Evolutionary conservation across 2,329 filamentous ascomycete species (phyloP).

Genomic region (Trichoderma brevicompactum): DNA sequence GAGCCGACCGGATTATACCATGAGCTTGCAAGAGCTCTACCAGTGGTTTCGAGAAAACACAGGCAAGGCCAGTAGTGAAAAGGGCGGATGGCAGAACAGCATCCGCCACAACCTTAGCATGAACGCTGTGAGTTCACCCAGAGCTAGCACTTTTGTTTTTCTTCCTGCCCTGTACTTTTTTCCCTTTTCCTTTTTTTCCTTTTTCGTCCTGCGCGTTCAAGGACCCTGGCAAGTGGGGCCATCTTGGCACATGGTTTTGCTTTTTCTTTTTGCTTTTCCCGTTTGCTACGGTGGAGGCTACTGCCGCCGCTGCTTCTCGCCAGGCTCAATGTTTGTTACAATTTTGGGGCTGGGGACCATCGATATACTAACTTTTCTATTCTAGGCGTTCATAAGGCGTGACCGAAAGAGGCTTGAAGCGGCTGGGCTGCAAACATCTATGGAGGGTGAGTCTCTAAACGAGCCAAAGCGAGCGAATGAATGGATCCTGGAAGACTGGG

Average conservation of each 20-base stretch:
- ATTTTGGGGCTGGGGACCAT: neutral
- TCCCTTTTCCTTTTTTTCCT: neutral
- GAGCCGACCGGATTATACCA: constrained; percentile 65
- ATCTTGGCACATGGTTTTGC: neutral
- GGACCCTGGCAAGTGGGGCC: neutral
- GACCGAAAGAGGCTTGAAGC: constrained; percentile 30
- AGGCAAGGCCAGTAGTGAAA: constrained; percentile 74
- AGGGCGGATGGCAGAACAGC: constrained; percentile 90
- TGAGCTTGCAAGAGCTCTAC: constrained; percentile 87
- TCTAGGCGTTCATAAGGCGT: constrained; percentile 51
- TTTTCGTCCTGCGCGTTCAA: neutral
- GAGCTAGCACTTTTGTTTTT: neutral
- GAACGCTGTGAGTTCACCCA: constrained; percentile 71
- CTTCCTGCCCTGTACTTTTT: neutral
- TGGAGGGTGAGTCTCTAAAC: constrained; percentile 10
- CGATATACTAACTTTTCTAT: constrained; percentile 23
- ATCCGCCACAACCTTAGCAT: constrained; percentile 95
- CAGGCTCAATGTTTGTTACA: neutral
- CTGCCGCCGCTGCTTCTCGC: neutral
- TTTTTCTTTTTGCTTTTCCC: neutral
- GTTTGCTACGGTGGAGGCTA: neutral
- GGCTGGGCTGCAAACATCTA: constrained; percentile 31
- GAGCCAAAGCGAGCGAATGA: constrained; percentile 68
- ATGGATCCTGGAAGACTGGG: constrained; percentile 77
- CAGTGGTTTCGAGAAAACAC: constrained; percentile 86